Evolutionary conservation across 2,329 filamentous ascomycete genomes (phyloP), one percentile per base, ranked within the genome.

Genomic region (Claviceps purpurea): DNA sequence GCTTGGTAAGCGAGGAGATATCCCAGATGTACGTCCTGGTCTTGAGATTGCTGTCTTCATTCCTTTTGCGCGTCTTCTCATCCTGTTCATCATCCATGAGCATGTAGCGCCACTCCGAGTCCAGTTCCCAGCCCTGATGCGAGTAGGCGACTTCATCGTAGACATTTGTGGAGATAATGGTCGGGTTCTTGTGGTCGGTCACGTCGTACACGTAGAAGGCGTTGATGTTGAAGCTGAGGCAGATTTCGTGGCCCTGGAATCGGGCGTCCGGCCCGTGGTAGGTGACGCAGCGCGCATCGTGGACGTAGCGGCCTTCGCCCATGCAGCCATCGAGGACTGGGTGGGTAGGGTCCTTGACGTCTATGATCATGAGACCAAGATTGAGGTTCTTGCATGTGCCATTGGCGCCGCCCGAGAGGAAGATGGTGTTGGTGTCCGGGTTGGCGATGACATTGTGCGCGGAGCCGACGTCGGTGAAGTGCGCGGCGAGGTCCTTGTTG

Each of bases 71-170:
- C n/a, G 72, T 62, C 39, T 65, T 60, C 62, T 79, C 76, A 58
- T 79, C 75, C 24, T 73, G 67, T 59, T 78, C 75, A 56, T 78
- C 75, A 57, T 78, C 74, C 14, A 78, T 64, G 18, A 78, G 67
- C 45, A 64, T 64, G 57, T 73, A 72, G 45, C 69, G 63, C 59
- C 60, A 70, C 52, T 65, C 61, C 14, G 64, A 60, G 60, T 76
- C 69, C 37, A 74, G 67, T 10, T 78, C 62, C 66, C 72, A 74
- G 44, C 77, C 77, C 59, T 81, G 77, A 58, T 81, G 77, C 0
- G 75, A 77, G 65, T 78, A 79, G 10, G 70, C 60, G 26, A 30
- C 8, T 30, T 30, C 77, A 13, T 72, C 68, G 62, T 79, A 80
- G 0, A 70, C 70, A 3, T 74, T 77, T 52, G 68, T 70, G 50